A percentile compares a stretch with the other conserved stretches of the same genome.
Conservation (phyloP, 2,329 filamentous ascomycete genomes). For the Penicillium sp. region DNA sequence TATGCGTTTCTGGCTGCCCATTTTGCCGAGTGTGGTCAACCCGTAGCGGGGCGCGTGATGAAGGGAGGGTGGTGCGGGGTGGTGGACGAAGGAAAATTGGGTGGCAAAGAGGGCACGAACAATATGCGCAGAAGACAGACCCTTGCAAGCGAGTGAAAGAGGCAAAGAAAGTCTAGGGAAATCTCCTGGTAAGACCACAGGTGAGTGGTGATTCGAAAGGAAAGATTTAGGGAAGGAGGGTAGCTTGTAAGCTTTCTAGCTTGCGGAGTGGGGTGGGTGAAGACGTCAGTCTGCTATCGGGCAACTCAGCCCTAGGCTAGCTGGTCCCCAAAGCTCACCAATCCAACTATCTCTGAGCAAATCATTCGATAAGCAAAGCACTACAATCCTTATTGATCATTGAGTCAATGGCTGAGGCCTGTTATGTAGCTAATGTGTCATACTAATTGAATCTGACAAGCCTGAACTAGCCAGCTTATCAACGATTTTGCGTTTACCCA, state of each 20-base stretch:
- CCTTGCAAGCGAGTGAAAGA: not conserved
- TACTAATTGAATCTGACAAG: not conserved
- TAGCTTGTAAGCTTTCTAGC: slow-evolving; percentile 17
- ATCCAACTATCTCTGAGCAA: not conserved
- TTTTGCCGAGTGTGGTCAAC: slow-evolving; percentile 22
- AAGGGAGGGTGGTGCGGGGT: slow-evolving; percentile 14
- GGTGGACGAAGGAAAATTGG: slow-evolving; percentile 3
- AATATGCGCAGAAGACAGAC: slow-evolving; percentile 1
- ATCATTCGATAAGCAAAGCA: not conserved
- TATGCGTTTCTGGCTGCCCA: slow-evolving; percentile 53
- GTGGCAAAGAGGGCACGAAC: slow-evolving; percentile 7
- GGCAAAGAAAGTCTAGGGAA: not conserved
- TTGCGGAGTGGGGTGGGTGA: slow-evolving; percentile 15
- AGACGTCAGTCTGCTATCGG: slow-evolving; percentile 26
- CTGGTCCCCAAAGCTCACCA: not conserved
- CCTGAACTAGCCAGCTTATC: not conserved
- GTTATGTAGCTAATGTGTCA: not conserved
- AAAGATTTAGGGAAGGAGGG: slow-evolving; percentile 10
- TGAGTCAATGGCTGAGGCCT: not conserved
- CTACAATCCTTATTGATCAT: not conserved
- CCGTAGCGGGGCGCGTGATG: slow-evolving; percentile 21
- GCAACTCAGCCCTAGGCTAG: not conserved
- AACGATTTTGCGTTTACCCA: slow-evolving; percentile 2
- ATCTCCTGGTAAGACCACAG: not conserved
- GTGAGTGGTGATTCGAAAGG: not conserved